Evolutionary conservation across 2,329 filamentous ascomycete species (phyloP).

Genomic region (Aspergillus tubingensis): DNA sequence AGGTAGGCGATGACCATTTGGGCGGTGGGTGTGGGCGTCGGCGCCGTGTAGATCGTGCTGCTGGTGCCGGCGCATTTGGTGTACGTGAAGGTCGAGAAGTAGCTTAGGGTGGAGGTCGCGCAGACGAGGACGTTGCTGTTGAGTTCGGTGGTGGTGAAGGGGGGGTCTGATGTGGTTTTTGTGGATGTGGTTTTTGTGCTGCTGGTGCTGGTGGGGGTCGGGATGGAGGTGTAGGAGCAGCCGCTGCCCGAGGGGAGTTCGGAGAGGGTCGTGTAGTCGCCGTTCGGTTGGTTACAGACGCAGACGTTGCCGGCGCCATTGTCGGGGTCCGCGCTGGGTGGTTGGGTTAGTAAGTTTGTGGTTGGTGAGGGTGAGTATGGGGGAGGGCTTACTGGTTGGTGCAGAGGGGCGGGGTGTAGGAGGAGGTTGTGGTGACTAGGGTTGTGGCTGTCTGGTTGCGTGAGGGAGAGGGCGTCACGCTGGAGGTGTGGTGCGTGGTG

Average conservation of each 20-base stretch:
- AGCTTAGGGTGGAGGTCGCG: neutral
- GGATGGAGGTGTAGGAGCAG: neutral
- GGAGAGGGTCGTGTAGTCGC: neutral
- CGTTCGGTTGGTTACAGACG: neutral
- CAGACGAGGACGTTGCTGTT: neutral
- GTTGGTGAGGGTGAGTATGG: too few relatives aligned
- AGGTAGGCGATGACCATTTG: neutral
- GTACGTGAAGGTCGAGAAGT: neutral
- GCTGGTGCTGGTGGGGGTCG: neutral
- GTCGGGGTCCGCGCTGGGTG: neutral
- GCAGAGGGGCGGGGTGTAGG: neutral
- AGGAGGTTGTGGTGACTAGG: neutral
- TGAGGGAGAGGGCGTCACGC: neutral
- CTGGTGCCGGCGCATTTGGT: neutral
- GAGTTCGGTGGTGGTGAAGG: neutral
- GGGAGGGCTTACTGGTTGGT: neutral
- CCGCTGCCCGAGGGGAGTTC: neutral
- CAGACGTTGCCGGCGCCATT: neutral
- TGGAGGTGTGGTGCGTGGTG: neutral
- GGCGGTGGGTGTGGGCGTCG: neutral
- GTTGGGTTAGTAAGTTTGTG: neutral
- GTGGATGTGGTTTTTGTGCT: neutral
- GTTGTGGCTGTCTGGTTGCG: constrained; percentile 3
- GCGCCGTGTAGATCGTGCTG: neutral
- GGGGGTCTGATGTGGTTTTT: neutral